phyloP scores from a whole-genome alignment of 2,329 filamentous ascomycete species.

The Tolypocladium album region DNA sequence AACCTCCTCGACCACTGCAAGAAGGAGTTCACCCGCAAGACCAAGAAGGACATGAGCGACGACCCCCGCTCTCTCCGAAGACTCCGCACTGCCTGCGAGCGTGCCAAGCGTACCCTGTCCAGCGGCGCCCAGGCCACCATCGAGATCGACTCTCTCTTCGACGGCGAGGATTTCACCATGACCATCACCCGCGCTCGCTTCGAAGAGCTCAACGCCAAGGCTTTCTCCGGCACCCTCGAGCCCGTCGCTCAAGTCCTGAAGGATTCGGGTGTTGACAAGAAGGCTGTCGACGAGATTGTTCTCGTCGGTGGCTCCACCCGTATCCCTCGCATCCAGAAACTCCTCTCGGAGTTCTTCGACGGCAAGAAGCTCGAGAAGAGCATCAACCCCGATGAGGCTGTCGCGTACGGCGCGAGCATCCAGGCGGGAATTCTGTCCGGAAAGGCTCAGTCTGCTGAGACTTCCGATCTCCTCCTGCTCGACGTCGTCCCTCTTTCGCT shows the following conservation, averaged over 20 bases:
- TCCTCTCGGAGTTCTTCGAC: slow-evolving; percentile 97
- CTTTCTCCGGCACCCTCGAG: slow-evolving; percentile 86
- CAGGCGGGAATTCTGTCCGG: slow-evolving; percentile 98
- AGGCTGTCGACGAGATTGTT: slow-evolving; percentile 92
- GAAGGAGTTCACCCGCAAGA: slow-evolving; percentile 72
- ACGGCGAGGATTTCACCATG: slow-evolving; percentile 95
- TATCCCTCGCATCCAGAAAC: slow-evolving; percentile 98
- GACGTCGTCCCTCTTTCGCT: slow-evolving; percentile 95
- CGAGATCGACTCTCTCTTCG: slow-evolving; percentile 97
- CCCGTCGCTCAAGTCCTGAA: slow-evolving; percentile 95
- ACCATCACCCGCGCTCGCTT: slow-evolving; percentile 98
- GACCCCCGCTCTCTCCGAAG: slow-evolving; percentile 90
- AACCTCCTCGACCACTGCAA: slow-evolving; percentile 95
- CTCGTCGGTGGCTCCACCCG: slow-evolving; percentile 97
- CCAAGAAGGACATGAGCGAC: slow-evolving; percentile 69
- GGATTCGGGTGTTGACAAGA: slow-evolving; percentile 82
- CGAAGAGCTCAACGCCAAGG: slow-evolving; percentile 95
- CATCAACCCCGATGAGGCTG: slow-evolving; percentile 99
- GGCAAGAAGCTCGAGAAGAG: slow-evolving; percentile 99
- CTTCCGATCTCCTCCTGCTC: slow-evolving; percentile 84
- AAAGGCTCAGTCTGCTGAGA: slow-evolving; percentile 93
- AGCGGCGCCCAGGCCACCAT: slow-evolving; percentile 95
- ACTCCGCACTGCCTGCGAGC: slow-evolving; percentile 96
- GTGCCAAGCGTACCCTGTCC: slow-evolving; percentile 97
- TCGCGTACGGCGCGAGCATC: slow-evolving; percentile 96